phyloP scores from a whole-genome alignment of 2,329 filamentous ascomycete genomes.

The Teratosphaeria gauchensis region DNA sequence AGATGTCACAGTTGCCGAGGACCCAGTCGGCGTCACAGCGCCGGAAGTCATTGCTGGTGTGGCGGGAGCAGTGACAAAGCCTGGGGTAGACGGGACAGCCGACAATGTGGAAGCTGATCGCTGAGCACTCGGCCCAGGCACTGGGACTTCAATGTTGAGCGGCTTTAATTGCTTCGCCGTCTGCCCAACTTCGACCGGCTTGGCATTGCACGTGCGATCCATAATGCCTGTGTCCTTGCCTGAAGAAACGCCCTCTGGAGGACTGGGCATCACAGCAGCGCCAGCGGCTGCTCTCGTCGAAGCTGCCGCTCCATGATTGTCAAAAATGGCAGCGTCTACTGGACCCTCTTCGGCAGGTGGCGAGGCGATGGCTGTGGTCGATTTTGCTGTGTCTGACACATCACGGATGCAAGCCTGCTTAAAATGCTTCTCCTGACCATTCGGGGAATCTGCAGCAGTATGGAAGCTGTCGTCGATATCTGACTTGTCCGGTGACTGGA shows the following conservation, averaged over 20 bases:
- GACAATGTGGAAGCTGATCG: constrained; percentile 6
- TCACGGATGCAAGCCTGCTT: background rate
- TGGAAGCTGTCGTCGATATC: constrained; percentile 25
- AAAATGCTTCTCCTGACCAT: background rate
- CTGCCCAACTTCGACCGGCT: background rate
- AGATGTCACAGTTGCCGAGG: background rate
- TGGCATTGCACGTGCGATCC: background rate
- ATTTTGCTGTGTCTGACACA: background rate
- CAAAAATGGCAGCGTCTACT: background rate
- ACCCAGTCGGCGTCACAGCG: background rate
- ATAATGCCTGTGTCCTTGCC: background rate
- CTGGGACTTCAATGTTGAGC: background rate
- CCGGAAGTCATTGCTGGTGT: constrained; percentile 10
- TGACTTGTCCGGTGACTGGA: constrained; percentile 2
- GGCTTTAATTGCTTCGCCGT: background rate
- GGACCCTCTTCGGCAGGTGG: background rate
- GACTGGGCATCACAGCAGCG: background rate
- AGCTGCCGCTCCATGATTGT: background rate
- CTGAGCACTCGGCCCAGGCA: constrained; percentile 1
- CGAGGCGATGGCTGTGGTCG: background rate
- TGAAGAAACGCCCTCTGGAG: background rate
- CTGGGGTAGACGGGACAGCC: constrained; percentile 8
- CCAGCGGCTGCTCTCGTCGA: background rate
- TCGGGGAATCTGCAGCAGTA: constrained; percentile 20
- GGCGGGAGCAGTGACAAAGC: constrained; percentile 16